Conservation (phyloP, 495 filamentous ascomycete genomes). For the Aspergillus ellipticus region DNA sequence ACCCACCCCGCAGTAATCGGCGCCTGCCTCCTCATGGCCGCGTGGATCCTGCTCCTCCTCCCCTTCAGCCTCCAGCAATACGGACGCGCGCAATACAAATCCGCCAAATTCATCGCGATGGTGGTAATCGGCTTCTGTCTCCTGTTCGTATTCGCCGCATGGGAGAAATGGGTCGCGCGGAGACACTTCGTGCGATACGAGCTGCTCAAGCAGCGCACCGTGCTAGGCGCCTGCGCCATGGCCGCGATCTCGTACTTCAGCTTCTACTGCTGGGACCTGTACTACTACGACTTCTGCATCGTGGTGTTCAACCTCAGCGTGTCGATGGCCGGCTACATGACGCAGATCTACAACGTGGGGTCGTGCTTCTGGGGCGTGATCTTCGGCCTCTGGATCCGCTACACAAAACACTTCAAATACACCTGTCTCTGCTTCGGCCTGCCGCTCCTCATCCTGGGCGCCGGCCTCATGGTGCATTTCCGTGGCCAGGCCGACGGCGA, state of each 20-base stretch:
- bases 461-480: constrained; percentile 64
- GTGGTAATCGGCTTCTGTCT: constrained; percentile 54
- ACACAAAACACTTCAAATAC: constrained; percentile 53
- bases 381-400: constrained; percentile 54
- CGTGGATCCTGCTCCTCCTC: constrained; percentile 59
- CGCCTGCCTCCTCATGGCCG: constrained; percentile 52
- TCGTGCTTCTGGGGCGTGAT: constrained; percentile 61
- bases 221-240: constrained; percentile 60
- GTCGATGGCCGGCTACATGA: constrained; percentile 58
- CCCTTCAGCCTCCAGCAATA: constrained; percentile 55
- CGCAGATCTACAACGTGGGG: constrained; percentile 69
- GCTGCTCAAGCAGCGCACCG: constrained; percentile 59
- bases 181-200: constrained; percentile 57
- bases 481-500: constrained; percentile 49
- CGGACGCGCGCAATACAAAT: constrained; percentile 44
- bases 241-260: constrained; percentile 54
- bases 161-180: constrained; percentile 58
- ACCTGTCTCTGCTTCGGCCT: constrained; percentile 59
- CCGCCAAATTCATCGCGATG: constrained; percentile 52
- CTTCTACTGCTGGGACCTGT: constrained; percentile 64
- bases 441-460: constrained; percentile 55
- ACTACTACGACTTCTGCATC: constrained; percentile 68
- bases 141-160: constrained; percentile 54
- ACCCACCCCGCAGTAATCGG: constrained; percentile 40
- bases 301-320: constrained; percentile 61